Evolutionary conservation across 345 rosid species (phyloP), one percentile per base, ranked within the genome.

Genomic region (Stellera chamaejasme): DNA sequence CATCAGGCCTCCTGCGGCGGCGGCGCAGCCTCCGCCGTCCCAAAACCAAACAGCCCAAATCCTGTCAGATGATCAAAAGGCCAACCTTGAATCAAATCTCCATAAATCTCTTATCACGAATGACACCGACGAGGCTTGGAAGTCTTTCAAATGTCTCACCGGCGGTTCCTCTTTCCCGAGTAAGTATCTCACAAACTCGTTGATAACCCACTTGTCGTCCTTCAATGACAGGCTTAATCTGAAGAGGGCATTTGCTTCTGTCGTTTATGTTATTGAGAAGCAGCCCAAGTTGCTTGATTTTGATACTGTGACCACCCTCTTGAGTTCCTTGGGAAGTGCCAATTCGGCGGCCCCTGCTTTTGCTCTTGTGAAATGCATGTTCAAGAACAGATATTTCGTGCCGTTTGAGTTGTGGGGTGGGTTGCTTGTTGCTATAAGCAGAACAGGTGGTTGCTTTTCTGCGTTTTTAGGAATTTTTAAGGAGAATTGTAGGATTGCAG

Each of bases 191-290:
- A 62, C 84, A 48, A 92, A 92, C 56, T 74, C 87, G 25, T 87
- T 92, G 43, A 78, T 92, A 52, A 58, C 72, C 54, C 89, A 81
- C 63, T 69, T 92, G 27, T 75, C 93, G 44, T 74, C 85, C 45
- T 58, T 67, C 63, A 27, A 41, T 27, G 82, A 68, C 55, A 69
- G 68, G 10, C 95, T 74, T 60, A 84, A 77, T 58, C 87, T 88
- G 69, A 88, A 88, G 70, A 84, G 98, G 69, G 98, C 98, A 2
- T 92, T 88, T 70, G 96, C 89, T 13, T 86, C 93, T 56, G 78
- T 77, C 47, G 83, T 90, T 55, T 92, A 79, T 55, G 69, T 79
- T 10, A 67, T 86, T 32, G 93, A 82, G 72, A 88, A 82, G 68
- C 67, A 74, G 60, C 91, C 95, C 5, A 57, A 50, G 43, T 59